Evolutionary conservation across 768 basidiomycete species (phyloP).

Genomic region (Plicaturopsis crispa): DNA sequence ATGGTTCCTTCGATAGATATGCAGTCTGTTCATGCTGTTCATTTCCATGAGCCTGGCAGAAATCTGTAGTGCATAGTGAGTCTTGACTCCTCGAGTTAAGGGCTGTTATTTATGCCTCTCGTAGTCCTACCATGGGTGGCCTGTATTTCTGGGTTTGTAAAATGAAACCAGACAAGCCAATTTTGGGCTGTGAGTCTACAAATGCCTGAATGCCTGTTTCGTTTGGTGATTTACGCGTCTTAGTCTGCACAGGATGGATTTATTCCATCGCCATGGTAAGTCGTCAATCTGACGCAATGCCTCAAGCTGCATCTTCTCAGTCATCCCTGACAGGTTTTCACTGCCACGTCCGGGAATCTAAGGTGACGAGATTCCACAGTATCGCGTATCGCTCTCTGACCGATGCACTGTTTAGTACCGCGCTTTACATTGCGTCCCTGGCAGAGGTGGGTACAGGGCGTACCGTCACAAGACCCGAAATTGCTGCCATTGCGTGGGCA

Average conservation of each 20-base stretch:
- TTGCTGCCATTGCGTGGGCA: constrained; percentile 48
- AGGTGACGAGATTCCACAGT: constrained; percentile 23
- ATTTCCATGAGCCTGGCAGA: constrained; percentile 50
- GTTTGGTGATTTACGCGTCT: too few relatives aligned
- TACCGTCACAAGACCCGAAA: constrained; percentile 38
- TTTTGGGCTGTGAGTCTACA: constrained; percentile 39
- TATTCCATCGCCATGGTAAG: constrained; percentile 57
- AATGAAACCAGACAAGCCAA: constrained; percentile 46
- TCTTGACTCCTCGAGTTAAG: background rate
- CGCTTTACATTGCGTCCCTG: constrained; percentile 47
- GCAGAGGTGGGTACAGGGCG: constrained; percentile 39
- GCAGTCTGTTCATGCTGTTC: constrained; percentile 51
- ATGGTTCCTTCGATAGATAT: constrained; percentile 26
- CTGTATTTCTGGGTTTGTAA: constrained; percentile 60
- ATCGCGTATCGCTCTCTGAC: background rate
- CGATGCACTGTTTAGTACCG: constrained; percentile 25
- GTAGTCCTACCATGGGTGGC: constrained; percentile 48
- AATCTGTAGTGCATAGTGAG: constrained; percentile 52
- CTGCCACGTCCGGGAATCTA: constrained; percentile 51
- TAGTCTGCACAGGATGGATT: constrained; percentile 46
- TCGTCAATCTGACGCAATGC: too few relatives aligned
- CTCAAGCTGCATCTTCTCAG: too few relatives aligned
- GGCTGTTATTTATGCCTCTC: constrained; percentile 1
- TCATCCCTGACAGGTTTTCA: too few relatives aligned
- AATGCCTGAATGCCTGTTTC: background rate